Evolutionary conservation across 2,329 filamentous ascomycete species (phyloP), one percentile per base, ranked within the genome.

Genomic region (Colletotrichum spinosum): DNA sequence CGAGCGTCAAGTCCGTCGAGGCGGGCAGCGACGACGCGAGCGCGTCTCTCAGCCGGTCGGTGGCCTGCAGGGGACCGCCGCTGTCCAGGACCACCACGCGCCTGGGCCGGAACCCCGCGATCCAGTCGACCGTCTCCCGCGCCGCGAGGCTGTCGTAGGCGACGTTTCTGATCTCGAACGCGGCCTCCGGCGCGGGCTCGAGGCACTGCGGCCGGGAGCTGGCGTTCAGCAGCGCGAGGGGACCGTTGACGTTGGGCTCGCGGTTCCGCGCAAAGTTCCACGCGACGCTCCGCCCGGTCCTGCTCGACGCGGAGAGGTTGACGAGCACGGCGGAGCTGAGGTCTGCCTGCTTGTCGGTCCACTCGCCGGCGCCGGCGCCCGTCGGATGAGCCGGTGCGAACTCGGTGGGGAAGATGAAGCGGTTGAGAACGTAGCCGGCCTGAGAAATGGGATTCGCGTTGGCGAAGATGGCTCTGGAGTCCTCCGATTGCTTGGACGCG

Each of bases 301-400:
- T 76, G 13, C 69, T 73, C 3, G 74, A 74, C 2, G 75, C 74
- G 0, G 68, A 70, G 3, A 77, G 65, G 53, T 66, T 74, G 13
- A 75, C 65, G 3, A 81, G 63, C 2, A 79, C 72, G 5, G 78
- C 75, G 8, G 68, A 73, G 2, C 69, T 59, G 0, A 81, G 59
- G 33, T 80, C 76, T 2, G 72, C 75, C 35, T 78, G 73, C 6
- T 69, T 67, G 0, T 64, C 65, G 5, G 65, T 68, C 78, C 77
- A 79, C 2, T 56, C 61, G 0, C 62, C 64, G 1, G 57, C 65
- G 2, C 60, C 60, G 0, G 39, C 54, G 3, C 70, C 70, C 2
- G 60, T 34, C 1, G 65, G 71, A 34, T 71, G 68, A 8, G 73
- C 65, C 44, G 67, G 66, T 10, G 60, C 39, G 2, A 73, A 61